phyloP scores from a whole-genome alignment of 2,329 filamentous ascomycete species.

The Fusarium ramigenum region DNA sequence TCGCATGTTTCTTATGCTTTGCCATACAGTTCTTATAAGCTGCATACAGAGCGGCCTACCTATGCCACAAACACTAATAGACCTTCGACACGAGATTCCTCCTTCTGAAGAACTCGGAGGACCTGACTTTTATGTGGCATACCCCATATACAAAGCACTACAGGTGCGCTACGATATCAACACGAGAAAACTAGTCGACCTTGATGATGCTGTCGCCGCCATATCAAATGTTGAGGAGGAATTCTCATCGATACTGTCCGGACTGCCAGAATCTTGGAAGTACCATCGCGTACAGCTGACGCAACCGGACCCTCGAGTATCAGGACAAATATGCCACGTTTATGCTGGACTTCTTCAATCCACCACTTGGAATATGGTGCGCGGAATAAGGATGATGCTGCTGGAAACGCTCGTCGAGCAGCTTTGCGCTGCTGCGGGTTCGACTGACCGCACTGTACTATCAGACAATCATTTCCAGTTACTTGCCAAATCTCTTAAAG shows the following conservation, averaged over 20 bases:
- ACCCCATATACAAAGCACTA: conserved; percentile 56
- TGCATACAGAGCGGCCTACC: conserved; percentile 60
- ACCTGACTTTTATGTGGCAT: conserved; percentile 55
- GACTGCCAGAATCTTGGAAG: conserved; percentile 53
- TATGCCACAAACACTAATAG: conserved; percentile 58
- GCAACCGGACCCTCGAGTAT: conserved; percentile 53
- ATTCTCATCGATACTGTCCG: conserved; percentile 51
- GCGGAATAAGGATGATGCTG: conserved; percentile 57
- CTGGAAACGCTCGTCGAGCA: conserved; percentile 59
- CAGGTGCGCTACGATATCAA: conserved; percentile 60
- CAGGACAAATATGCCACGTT: conserved; percentile 55
- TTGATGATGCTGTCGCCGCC: conserved; percentile 48
- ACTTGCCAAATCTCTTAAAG: conserved; percentile 49
- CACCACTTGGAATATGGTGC: conserved; percentile 59
- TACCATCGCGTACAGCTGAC: conserved; percentile 54
- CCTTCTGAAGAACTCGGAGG: conserved; percentile 49
- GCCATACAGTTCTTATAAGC: conserved; percentile 60
- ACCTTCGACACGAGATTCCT: conserved; percentile 56
- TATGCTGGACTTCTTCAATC: conserved; percentile 57
- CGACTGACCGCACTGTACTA: conserved; percentile 35
- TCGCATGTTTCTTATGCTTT: conserved; percentile 64
- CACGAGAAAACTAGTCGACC: conserved; percentile 48
- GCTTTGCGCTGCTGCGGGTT: conserved; percentile 44
- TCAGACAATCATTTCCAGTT: conserved; percentile 48
- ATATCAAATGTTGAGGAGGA: conserved; percentile 55